Percentiles rank a stretch among this genome's conserved stretches.
Conservation (phyloP, 495 filamentous ascomycete species). For the Penicillium roqueforti region DNA sequence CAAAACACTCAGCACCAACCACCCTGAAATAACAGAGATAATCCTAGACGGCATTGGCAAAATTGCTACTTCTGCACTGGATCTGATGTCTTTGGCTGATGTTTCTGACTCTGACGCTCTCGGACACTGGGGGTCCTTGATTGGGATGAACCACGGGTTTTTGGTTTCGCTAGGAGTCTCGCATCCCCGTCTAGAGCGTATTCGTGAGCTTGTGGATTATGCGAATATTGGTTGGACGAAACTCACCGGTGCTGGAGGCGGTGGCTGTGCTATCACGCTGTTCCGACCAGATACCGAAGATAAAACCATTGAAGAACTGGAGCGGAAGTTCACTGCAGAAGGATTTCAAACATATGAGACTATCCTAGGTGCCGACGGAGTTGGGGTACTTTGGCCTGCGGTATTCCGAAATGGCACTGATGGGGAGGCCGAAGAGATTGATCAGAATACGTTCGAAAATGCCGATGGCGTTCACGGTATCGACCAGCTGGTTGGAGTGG, state of each 20-base stretch:
- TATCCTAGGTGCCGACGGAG: constrained; percentile 82
- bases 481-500: constrained; percentile 58
- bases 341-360: constrained; percentile 81
- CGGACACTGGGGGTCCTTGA: constrained; percentile 73
- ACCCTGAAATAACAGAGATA: constrained; percentile 66
- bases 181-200: constrained; percentile 81
- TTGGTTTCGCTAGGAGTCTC: constrained; percentile 86
- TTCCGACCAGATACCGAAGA: constrained; percentile 58
- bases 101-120: constrained; percentile 55
- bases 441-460: constrained; percentile 82
- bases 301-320: constrained; percentile 54
- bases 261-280: constrained; percentile 89
- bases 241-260: constrained; percentile 92
- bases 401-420: constrained; percentile 71
- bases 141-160: constrained; percentile 88
- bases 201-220: constrained; percentile 85
- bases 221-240: constrained; percentile 92
- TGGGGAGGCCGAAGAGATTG: constrained; percentile 80
- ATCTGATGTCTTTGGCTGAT: constrained; percentile 36
- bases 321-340: constrained; percentile 63
- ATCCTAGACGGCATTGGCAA: constrained; percentile 80
- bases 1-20: constrained; percentile 57
- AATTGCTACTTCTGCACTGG: constrained; percentile 69
- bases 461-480: constrained; percentile 76
- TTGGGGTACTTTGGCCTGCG: constrained; percentile 91